A percentile compares a stretch with the other conserved stretches of the same genome.
Conservation (phyloP, 208 protist genomes). For the Acanthamoeba rhysodes region DNA sequence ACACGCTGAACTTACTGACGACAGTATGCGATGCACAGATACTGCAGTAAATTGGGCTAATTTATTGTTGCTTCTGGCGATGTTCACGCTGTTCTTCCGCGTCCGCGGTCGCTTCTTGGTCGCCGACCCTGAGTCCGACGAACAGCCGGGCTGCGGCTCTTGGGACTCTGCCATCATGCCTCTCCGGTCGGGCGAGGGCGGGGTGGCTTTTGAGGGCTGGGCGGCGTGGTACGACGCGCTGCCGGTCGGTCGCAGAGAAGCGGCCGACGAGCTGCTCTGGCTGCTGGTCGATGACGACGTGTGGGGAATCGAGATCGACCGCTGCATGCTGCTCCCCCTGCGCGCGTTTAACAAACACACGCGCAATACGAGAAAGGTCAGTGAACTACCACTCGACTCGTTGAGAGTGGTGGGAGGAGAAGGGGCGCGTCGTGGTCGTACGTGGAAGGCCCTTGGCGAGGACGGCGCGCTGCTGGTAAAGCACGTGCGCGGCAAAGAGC, state of each 20-base stretch:
- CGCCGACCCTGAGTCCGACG: neutral
- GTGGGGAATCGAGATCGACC: neutral
- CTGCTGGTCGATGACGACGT: neutral
- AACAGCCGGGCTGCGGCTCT: neutral
- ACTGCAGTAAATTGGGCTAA: too few relatives aligned
- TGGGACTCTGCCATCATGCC: neutral
- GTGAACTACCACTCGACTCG: too few relatives aligned
- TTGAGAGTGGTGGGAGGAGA: too few relatives aligned
- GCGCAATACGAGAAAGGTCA: neutral
- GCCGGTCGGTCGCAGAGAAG: too few relatives aligned
- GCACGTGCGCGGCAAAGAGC: neutral
- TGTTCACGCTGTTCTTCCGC: neutral
- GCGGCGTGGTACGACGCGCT: neutral
- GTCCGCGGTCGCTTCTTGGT: neutral
- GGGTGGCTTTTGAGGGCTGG: neutral
- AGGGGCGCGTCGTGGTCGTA: too few relatives aligned
- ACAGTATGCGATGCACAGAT: too few relatives aligned
- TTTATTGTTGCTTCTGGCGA: too few relatives aligned
- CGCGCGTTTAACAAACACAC: neutral
- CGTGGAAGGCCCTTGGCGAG: neutral
- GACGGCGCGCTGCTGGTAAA: neutral
- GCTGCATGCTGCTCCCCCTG: neutral
- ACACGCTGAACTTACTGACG: too few relatives aligned
- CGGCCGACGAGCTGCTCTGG: neutral
- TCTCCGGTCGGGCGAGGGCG: slow-evolving; percentile 5